Evolutionary conservation across 2,329 filamentous ascomycete species (phyloP).

Genomic region (Paracamarosporium sp.): DNA sequence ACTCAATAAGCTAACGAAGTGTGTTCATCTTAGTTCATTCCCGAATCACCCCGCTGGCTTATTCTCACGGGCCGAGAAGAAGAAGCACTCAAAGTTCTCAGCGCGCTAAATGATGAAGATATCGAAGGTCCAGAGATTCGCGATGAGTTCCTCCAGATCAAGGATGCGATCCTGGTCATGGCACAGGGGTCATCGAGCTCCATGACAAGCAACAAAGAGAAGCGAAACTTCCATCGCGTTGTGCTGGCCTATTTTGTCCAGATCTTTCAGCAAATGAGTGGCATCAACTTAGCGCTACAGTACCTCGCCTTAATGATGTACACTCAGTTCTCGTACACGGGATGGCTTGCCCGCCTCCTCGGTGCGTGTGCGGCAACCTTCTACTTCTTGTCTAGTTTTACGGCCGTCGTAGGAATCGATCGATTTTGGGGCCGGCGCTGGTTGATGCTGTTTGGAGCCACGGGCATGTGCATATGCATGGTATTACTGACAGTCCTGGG

Average conservation of each 20-base stretch:
- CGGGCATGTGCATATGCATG: conserved; percentile 44
- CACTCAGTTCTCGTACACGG: conserved; percentile 56
- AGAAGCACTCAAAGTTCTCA: conserved; percentile 39
- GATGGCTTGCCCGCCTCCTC: conserved; percentile 50
- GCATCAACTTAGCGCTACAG: conserved; percentile 40
- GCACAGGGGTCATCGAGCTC: conserved; percentile 28
- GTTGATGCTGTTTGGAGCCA: conserved; percentile 45
- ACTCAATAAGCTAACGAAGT: not conserved
- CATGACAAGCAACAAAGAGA: conserved; percentile 42
- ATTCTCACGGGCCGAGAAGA: conserved; percentile 63
- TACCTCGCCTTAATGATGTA: conserved; percentile 59
- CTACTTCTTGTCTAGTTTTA: conserved; percentile 46
- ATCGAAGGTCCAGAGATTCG: conserved; percentile 31
- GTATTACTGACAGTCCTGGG: conserved; percentile 35
- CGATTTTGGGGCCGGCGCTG: conserved; percentile 43
- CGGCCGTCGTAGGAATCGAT: conserved; percentile 46
- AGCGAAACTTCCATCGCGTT: conserved; percentile 51
- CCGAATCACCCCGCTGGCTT: conserved; percentile 66
- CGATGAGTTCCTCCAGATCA: conserved; percentile 51
- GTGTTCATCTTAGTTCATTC: conserved; percentile 50
- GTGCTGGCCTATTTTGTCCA: conserved; percentile 51
- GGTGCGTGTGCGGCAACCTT: conserved; percentile 48
- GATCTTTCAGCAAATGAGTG: conserved; percentile 51
- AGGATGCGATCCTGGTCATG: conserved; percentile 41
- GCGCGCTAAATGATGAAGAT: conserved; percentile 37